Conservation (phyloP, 208 protist species). For the Trypanosoma cruzi region DNA sequence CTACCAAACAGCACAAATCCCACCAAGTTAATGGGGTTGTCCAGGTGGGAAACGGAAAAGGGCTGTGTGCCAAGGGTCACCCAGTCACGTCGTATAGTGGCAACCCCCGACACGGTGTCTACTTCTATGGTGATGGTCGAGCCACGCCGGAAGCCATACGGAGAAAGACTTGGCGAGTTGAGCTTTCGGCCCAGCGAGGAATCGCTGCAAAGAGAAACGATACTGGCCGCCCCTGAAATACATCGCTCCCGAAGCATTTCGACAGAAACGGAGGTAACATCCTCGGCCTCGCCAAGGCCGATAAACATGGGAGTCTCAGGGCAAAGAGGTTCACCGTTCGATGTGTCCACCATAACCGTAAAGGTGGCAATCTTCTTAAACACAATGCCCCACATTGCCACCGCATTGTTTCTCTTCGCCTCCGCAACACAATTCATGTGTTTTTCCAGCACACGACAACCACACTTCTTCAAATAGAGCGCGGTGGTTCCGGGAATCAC, state of each 20-base stretch:
- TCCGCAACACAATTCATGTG: constrained; percentile 78
- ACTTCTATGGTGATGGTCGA: constrained; percentile 78
- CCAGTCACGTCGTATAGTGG: constrained; percentile 79
- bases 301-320: constrained; percentile 70
- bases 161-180: constrained; percentile 48
- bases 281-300: constrained; percentile 59
- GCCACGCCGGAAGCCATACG: constrained; percentile 74
- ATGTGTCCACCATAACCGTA: constrained; percentile 68
- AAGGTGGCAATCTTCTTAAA: constrained; percentile 46
- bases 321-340: constrained; percentile 60
- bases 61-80: constrained; percentile 56
- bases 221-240: constrained; percentile 17
- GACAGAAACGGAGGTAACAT: constrained; percentile 64
- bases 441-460: constrained; percentile 69
- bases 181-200: constrained; percentile 61
- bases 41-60: constrained; percentile 26
- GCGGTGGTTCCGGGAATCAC: constrained; percentile 55
- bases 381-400: constrained; percentile 86
- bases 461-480: constrained; percentile 83
- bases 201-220: constrained; percentile 69
- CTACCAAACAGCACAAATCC: constrained; percentile 84
- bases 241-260: constrained; percentile 71
- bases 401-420: constrained; percentile 60
- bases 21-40: constrained; percentile 30
- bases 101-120: constrained; percentile 38